phyloP scores from a whole-genome alignment of 108 stramenopile genomes.

The Chaetoceros muelleri region DNA sequence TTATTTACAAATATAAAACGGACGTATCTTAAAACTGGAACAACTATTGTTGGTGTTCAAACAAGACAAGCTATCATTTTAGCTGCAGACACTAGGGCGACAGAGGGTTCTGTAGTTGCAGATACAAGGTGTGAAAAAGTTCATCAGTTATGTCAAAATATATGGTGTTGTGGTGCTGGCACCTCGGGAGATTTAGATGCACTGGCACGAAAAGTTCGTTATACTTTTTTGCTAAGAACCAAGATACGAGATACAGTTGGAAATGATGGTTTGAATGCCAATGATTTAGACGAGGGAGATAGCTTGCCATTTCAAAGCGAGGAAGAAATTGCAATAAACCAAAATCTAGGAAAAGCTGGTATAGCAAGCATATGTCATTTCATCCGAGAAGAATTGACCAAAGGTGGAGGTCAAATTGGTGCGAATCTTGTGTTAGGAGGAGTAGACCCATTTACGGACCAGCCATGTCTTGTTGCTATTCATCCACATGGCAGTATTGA shows the following conservation, averaged over 20 bases:
- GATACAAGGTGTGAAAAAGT: constrained; percentile 56
- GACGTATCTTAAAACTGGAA: constrained; percentile 4
- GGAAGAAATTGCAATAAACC: background rate
- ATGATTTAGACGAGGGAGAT: background rate
- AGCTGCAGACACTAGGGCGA: constrained; percentile 76
- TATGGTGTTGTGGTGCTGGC: constrained; percentile 77
- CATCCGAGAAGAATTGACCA: constrained; percentile 40
- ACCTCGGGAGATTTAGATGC: constrained; percentile 77
- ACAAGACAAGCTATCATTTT: constrained; percentile 18
- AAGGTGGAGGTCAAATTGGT: constrained; percentile 37
- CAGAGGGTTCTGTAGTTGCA: constrained; percentile 65
- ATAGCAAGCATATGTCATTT: constrained; percentile 31
- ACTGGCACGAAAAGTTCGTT: constrained; percentile 38
- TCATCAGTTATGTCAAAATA: constrained; percentile 20
- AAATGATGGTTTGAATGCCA: constrained; percentile 5
- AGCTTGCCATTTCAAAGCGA: background rate
- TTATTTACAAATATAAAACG: background rate
- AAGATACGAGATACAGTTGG: constrained; percentile 12
- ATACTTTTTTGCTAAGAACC: constrained; percentile 16
- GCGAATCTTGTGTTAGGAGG: constrained; percentile 73
- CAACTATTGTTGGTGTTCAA: constrained; percentile 2
- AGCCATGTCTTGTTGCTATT: constrained; percentile 42
- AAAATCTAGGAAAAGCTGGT: constrained; percentile 14
- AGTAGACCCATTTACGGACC: constrained; percentile 22
- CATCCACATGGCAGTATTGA: constrained; percentile 82